Percentiles rank a stretch among this genome's conserved stretches.
phyloP scores from a whole-genome alignment of 2,329 filamentous ascomycete genomes.

The Fusarium sp. region DNA sequence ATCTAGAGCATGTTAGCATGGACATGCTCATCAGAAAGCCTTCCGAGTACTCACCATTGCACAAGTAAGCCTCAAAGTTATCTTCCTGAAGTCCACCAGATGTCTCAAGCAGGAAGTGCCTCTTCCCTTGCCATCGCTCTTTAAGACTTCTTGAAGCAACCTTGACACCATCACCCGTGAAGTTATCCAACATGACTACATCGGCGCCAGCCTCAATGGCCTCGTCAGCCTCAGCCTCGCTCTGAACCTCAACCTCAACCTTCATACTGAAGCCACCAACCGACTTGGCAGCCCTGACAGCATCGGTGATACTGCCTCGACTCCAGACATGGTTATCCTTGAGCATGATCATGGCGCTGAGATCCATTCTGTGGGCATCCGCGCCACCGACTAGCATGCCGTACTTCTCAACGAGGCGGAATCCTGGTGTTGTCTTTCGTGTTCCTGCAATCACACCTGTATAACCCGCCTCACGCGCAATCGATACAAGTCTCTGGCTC shows the following conservation, averaged over 20 bases:
- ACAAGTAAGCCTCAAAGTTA: conserved; percentile 86
- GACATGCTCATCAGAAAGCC: not conserved
- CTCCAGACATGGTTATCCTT: conserved; percentile 99
- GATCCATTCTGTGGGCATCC: conserved; percentile 89
- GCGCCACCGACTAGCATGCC: conserved; percentile 95
- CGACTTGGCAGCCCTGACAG: conserved; percentile 83
- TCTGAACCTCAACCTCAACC: conserved; percentile 95
- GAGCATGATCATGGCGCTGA: conserved; percentile 96
- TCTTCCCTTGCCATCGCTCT: conserved; percentile 78
- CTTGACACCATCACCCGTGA: conserved; percentile 80
- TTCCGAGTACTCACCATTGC: conserved; percentile 63
- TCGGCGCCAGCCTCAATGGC: conserved; percentile 92
- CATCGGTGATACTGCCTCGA: conserved; percentile 83
- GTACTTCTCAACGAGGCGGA: conserved; percentile 96
- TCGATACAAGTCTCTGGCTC: conserved; percentile 63
- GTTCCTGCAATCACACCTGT: conserved; percentile 89
- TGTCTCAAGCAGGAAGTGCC: conserved; percentile 85
- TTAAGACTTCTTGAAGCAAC: conserved; percentile 79
- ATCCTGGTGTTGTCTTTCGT: conserved; percentile 95
- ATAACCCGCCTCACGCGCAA: conserved; percentile 75
- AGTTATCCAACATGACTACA: conserved; percentile 98
- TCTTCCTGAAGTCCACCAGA: conserved; percentile 87
- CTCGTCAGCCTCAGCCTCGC: conserved; percentile 86
- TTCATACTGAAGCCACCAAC: conserved; percentile 92
- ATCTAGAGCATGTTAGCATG: conserved; percentile 61